Evolutionary conservation across 2,329 filamentous ascomycete genomes (phyloP).

Genomic region (Aspergillus sp.): DNA sequence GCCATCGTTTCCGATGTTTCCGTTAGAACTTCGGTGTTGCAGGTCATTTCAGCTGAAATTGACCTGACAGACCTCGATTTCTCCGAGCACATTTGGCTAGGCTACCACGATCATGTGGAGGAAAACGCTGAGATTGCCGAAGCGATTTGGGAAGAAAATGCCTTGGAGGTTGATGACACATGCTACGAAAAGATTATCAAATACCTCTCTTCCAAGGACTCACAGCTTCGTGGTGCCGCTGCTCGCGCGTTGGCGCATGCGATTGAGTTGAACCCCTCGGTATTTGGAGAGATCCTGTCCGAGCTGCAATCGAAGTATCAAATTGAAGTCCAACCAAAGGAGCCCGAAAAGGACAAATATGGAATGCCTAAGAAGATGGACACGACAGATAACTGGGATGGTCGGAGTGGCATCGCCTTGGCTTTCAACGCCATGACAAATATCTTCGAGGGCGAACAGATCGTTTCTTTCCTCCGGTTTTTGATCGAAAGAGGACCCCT

Average conservation of each 20-base stretch:
- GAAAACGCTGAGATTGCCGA: constrained; percentile 80
- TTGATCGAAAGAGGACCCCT: constrained; percentile 81
- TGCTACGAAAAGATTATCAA: constrained; percentile 65
- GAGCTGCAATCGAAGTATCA: constrained; percentile 67
- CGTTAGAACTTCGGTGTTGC: constrained; percentile 78
- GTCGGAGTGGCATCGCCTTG: constrained; percentile 80
- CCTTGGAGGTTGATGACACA: constrained; percentile 63
- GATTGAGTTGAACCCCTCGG: constrained; percentile 55
- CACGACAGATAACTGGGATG: constrained; percentile 84
- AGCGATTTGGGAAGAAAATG: constrained; percentile 94
- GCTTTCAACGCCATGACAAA: constrained; percentile 78
- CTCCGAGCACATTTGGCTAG: constrained; percentile 88
- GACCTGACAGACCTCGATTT: constrained; percentile 84
- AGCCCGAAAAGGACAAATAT: constrained; percentile 82
- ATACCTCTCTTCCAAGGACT: constrained; percentile 75
- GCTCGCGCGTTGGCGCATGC: constrained; percentile 76
- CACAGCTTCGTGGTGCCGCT: constrained; percentile 76
- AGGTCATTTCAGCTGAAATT: constrained; percentile 85
- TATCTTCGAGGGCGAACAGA: constrained; percentile 61
- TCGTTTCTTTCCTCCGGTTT: constrained; percentile 78
- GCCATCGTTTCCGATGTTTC: constrained; percentile 72
- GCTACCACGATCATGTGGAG: constrained; percentile 81
- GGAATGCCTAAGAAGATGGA: constrained; percentile 92
- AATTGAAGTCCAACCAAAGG: constrained; percentile 74
- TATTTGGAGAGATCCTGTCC: constrained; percentile 59